Percentiles rank a stretch among this genome's conserved stretches.
Conservation (phyloP, 495 filamentous ascomycete species). For the Bryoglossum gracile region DNA sequence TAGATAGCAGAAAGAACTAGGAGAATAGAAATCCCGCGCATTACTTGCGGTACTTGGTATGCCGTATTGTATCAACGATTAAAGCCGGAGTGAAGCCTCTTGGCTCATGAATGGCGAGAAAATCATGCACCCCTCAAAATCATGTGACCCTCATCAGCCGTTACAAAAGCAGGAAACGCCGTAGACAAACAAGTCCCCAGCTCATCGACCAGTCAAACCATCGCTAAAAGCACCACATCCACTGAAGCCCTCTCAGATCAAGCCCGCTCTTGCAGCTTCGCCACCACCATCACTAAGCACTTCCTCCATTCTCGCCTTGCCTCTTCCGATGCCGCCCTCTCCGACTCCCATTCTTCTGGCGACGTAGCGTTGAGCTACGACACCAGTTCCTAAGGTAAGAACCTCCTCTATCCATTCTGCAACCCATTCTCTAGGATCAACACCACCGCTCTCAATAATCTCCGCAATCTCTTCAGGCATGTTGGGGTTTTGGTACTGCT, state of each 20-base stretch:
- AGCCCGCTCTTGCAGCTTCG: constrained; percentile 70
- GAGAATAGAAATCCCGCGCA: too few species aligned
- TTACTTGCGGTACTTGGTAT: too few species aligned
- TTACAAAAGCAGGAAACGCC: too few species aligned
- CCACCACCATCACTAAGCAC: constrained; percentile 66
- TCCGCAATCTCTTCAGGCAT: constrained; percentile 80
- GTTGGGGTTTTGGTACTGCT: constrained; percentile 23
- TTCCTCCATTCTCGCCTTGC: constrained; percentile 68
- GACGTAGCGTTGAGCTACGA: constrained; percentile 94
- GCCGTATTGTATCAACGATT: too few species aligned
- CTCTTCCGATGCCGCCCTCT: constrained; percentile 71
- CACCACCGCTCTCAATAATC: constrained; percentile 80
- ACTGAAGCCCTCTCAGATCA: constrained; percentile 24
- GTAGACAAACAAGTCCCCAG: too few species aligned
- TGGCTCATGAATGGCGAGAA: too few species aligned
- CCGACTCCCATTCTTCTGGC: constrained; percentile 93
- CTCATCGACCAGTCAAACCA: too few species aligned
- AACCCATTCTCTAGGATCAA: constrained; percentile 95
- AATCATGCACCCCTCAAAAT: too few species aligned
- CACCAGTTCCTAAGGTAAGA: constrained; percentile 68
- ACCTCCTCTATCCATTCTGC: constrained; percentile 95
- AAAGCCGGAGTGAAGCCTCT: too few species aligned
- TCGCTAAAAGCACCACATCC: constrained; percentile 21
- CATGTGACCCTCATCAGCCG: too few species aligned
- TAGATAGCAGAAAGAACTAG: too few species aligned